Percentiles rank a stretch among this genome's conserved stretches.
Evolutionary conservation across 371 early-diverging fungal species (phyloP).

Genomic region (Choanephora cucurbitarum): DNA sequence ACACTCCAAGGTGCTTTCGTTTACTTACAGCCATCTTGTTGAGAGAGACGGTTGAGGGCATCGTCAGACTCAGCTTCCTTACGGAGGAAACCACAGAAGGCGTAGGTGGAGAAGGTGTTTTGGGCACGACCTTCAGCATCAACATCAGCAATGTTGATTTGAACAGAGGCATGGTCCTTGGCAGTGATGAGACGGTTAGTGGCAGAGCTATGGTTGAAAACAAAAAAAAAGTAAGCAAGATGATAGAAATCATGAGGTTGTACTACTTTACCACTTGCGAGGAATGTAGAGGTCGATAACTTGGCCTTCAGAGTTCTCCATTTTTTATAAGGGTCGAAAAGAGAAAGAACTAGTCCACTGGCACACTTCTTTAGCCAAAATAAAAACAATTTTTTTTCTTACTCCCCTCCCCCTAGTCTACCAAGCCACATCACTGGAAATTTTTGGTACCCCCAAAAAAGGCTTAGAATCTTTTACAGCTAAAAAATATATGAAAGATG

Average conservation of each 20-base stretch:
- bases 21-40: constrained; percentile 81
- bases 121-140: constrained; percentile 84
- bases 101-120: constrained; percentile 85
- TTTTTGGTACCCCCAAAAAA: no score
- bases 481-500: no score
- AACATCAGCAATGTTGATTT: constrained; percentile 96
- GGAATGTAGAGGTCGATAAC: constrained; percentile 94
- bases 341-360: no score
- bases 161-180: constrained; percentile 98
- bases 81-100: constrained; percentile 94
- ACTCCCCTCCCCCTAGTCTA: no score
- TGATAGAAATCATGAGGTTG: no score
- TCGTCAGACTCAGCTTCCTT: constrained; percentile 93
- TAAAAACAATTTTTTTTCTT: no score
- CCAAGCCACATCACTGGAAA: no score
- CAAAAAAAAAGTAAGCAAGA: no score
- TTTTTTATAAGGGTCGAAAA: constrained; percentile 32
- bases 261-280: constrained; percentile 94
- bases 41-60: constrained; percentile 94
- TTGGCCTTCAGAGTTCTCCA: constrained; percentile 74
- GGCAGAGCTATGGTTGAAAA: constrained; percentile 56
- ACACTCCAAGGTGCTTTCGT: no score
- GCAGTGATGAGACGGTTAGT: constrained; percentile 57
- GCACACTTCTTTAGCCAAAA: no score
- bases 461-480: no score